phyloP scores from a whole-genome alignment of 75 land plant genomes.

The Pinus tabuliformis region DNA sequence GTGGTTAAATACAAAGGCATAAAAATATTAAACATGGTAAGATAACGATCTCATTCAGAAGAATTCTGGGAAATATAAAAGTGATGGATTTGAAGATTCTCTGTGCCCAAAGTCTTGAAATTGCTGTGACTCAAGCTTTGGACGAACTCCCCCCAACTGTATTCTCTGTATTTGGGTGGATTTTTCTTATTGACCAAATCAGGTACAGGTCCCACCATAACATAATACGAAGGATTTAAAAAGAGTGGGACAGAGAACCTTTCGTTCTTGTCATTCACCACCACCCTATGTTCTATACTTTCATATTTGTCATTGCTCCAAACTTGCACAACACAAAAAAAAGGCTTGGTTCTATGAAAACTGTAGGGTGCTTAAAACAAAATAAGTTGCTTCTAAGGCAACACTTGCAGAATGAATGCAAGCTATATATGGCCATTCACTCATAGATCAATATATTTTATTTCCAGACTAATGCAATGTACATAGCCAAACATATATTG shows the following conservation, averaged over 20 bases:
- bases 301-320: slow-evolving; percentile 82
- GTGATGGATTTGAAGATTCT: slow-evolving; percentile 73
- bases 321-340: slow-evolving; percentile 38
- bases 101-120: slow-evolving; percentile 57
- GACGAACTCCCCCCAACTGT: slow-evolving; percentile 69
- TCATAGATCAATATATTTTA: too few species aligned
- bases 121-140: slow-evolving; percentile 52
- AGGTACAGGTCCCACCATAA: slow-evolving; percentile 50
- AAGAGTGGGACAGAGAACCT: slow-evolving; percentile 74
- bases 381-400: too few species aligned
- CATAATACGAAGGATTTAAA: slow-evolving; percentile 52
- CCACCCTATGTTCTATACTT: slow-evolving; percentile 84
- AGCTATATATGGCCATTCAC: too few species aligned
- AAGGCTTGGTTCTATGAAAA: background rate
- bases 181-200: slow-evolving; percentile 37
- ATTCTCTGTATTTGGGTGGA: slow-evolving; percentile 55
- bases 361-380: too few species aligned
- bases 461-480: too few species aligned
- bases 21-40: too few species aligned
- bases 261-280: slow-evolving; percentile 63
- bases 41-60: too few species aligned
- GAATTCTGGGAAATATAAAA: slow-evolving; percentile 17
- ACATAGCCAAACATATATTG: too few species aligned
- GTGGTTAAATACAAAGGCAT: too few species aligned
- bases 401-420: too few species aligned